phyloP scores from a whole-genome alignment of 345 rosid genomes.

The Aurinia saxatilis region DNA sequence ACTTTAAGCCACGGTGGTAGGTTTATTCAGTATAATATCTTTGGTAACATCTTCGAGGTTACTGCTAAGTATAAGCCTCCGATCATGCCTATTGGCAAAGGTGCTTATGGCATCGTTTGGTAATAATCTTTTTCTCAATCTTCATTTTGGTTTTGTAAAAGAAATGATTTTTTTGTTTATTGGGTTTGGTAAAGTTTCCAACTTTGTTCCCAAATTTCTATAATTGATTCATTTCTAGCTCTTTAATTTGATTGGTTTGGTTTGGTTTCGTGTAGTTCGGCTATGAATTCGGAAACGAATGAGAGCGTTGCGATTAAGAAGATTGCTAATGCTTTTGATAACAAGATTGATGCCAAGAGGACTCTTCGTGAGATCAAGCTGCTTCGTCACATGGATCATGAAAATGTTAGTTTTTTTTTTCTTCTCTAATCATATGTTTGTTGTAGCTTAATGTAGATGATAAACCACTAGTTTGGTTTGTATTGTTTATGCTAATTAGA shows the following conservation, averaged over 20 bases:
- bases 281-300: conserved; percentile 84
- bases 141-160: neutral
- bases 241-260: neutral
- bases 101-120: conserved; percentile 99
- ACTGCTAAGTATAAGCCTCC: conserved; percentile 97
- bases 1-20: conserved; percentile 85
- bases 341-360: conserved; percentile 96
- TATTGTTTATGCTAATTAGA: too few species aligned
- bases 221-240: conserved; percentile 4
- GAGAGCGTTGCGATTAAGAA: conserved; percentile 93
- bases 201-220: neutral
- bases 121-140: conserved; percentile 6
- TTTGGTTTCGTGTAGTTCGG: conserved; percentile 43
- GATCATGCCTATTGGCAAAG: conserved; percentile 97
- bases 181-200: conserved; percentile 19
- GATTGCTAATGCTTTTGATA: conserved; percentile 96
- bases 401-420: conserved; percentile 48
- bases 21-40: conserved; percentile 93
- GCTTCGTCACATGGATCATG: conserved; percentile 99
- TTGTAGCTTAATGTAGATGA: neutral
- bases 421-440: neutral
- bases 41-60: conserved; percentile 95
- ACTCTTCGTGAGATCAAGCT: conserved; percentile 99
- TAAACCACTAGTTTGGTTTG: too few species aligned
- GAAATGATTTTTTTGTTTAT: neutral